Evolutionary conservation across 2,329 filamentous ascomycete genomes (phyloP).

Genomic region (Penicillium freii): DNA sequence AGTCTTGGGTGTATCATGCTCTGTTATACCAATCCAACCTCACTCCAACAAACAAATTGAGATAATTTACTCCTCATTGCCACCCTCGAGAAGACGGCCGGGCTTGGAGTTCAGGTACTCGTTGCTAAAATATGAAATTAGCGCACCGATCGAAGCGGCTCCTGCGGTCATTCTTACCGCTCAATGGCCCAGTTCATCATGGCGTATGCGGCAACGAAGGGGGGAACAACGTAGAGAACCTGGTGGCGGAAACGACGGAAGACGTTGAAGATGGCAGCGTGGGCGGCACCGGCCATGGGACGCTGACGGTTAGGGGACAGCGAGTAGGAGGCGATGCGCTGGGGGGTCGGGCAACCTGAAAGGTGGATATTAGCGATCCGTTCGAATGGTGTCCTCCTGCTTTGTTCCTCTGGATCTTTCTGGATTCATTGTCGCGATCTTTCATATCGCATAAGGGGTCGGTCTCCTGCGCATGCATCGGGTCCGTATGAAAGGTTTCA

Average conservation of each 20-base stretch:
- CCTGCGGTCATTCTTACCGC: conserved; percentile 59
- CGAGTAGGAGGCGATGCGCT: conserved; percentile 67
- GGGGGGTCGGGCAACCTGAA: conserved; percentile 42
- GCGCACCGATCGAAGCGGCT: not conserved
- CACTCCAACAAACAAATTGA: conserved; percentile 7
- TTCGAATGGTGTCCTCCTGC: not conserved
- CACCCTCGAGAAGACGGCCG: conserved; percentile 40
- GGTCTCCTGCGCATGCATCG: conserved; percentile 12
- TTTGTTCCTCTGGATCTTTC: not conserved
- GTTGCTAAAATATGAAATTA: conserved; percentile 39
- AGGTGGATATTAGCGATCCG: conserved; percentile 1
- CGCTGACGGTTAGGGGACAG: conserved; percentile 86
- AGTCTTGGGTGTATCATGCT: conserved; percentile 14
- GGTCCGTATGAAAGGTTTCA: conserved; percentile 11
- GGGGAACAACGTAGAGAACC: conserved; percentile 83
- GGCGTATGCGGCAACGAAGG: conserved; percentile 75
- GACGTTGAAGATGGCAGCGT: conserved; percentile 92
- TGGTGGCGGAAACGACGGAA: conserved; percentile 83
- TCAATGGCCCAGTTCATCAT: conserved; percentile 87
- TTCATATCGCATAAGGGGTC: not conserved
- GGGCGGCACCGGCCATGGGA: conserved; percentile 71
- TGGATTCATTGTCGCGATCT: not conserved
- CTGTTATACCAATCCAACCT: conserved; percentile 18
- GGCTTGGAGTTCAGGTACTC: conserved; percentile 53
- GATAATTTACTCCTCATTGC: conserved; percentile 32